A percentile compares a stretch with the other conserved stretches of the same genome.
These are phyloP conservation scores for Phytophthora europaea DNA, from an alignment of 352 stramenopile genomes.

Conservation along the genomic window DNA sequence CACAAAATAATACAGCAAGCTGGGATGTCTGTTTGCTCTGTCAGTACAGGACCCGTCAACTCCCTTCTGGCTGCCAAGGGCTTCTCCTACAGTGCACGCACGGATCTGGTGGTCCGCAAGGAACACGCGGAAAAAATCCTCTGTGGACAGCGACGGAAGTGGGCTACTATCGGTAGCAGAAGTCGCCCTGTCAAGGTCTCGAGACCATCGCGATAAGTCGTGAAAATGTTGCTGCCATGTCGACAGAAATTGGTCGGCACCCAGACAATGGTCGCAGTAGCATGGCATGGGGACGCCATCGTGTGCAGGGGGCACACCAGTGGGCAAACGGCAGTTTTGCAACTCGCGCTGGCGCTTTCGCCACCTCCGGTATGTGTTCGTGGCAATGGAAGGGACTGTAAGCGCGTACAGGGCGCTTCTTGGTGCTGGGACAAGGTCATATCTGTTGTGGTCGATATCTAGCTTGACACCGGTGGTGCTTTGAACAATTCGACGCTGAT, in stretches of 20 bases:
- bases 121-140: constrained; percentile 47
- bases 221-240: constrained; percentile 69
- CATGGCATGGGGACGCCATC: constrained; percentile 58
- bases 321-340: constrained; percentile 44
- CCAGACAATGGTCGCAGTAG: constrained; percentile 65
- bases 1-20: constrained; percentile 49
- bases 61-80: constrained; percentile 11
- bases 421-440: neutral
- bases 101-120: constrained; percentile 37
- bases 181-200: constrained; percentile 8
- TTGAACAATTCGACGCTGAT: constrained; percentile 56
- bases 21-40: constrained; percentile 4
- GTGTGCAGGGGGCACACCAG: constrained; percentile 41
- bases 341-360: constrained; percentile 48
- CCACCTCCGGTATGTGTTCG: constrained; percentile 52
- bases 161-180: neutral
- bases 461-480: constrained; percentile 44
- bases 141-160: constrained; percentile 18
- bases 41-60: neutral
- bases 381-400: constrained; percentile 44
- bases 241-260: constrained; percentile 51
- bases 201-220: constrained; percentile 57
- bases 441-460: constrained; percentile 13
- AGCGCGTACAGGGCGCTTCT: constrained; percentile 41
- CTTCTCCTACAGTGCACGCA: constrained; percentile 16